Percentiles rank a stretch among this genome's conserved stretches.
Evolutionary conservation across 2,329 filamentous ascomycete genomes (phyloP).

Genomic region (Pestalotiopsis sp.): DNA sequence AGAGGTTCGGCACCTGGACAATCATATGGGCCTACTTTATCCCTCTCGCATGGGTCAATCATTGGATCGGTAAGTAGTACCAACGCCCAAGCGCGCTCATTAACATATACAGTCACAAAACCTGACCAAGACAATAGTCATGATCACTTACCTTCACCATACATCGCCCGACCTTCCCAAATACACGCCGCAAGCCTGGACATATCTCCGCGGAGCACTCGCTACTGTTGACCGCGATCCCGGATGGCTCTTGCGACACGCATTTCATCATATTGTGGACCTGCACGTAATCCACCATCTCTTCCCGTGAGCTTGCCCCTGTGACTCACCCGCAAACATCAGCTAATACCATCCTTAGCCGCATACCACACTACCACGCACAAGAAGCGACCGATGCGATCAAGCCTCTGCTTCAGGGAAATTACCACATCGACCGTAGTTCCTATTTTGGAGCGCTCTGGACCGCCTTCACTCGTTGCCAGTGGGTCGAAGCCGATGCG

Average conservation of each 20-base stretch:
- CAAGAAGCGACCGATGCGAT: constrained; percentile 61
- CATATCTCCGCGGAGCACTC: constrained; percentile 60
- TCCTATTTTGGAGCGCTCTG: constrained; percentile 48
- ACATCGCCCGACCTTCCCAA: constrained; percentile 49
- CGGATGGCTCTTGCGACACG: constrained; percentile 61
- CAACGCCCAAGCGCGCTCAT: not conserved
- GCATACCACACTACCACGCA: constrained; percentile 63
- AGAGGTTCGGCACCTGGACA: constrained; percentile 54
- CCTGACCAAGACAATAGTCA: constrained; percentile 47
- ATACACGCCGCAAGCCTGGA: constrained; percentile 59
- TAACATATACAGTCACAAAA: not conserved
- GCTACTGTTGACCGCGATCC: constrained; percentile 65
- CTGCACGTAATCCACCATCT: constrained; percentile 66
- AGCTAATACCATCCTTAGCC: constrained; percentile 24
- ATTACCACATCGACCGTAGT: constrained; percentile 49
- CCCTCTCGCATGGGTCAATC: constrained; percentile 70
- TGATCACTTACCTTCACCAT: constrained; percentile 76
- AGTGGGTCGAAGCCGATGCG: constrained; percentile 46
- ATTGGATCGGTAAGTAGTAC: constrained; percentile 60
- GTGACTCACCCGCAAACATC: not conserved
- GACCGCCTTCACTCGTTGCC: constrained; percentile 47
- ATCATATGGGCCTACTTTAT: constrained; percentile 60
- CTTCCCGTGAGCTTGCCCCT: constrained; percentile 46
- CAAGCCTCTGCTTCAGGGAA: constrained; percentile 54
- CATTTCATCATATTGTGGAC: constrained; percentile 68